Conservation (phyloP, 2,329 filamentous ascomycete species). For the Neospermospora avenae region DNA sequence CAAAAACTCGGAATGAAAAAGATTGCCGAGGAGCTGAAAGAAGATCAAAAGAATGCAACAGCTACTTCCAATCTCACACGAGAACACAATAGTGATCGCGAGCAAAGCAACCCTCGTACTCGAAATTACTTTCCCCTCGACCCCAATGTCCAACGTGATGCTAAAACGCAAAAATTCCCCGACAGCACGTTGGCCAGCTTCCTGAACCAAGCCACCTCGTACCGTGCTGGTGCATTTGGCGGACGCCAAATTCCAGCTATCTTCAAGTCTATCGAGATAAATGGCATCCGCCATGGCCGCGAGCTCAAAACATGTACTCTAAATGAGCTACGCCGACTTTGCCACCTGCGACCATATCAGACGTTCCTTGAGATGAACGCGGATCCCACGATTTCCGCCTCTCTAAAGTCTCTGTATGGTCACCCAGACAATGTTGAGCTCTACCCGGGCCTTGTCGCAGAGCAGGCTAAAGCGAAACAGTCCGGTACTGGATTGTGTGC, state of each 20-base stretch:
- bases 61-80: neutral
- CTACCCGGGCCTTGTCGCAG: conserved; percentile 61
- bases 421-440: conserved; percentile 56
- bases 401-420: conserved; percentile 64
- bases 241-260: conserved; percentile 68
- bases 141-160: neutral
- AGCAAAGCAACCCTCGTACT: neutral
- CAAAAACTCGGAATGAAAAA: neutral
- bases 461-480: conserved; percentile 46
- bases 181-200: neutral
- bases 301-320: conserved; percentile 40
- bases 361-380: conserved; percentile 80
- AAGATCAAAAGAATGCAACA: neutral
- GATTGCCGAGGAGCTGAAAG: neutral
- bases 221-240: conserved; percentile 65
- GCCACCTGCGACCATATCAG: conserved; percentile 68
- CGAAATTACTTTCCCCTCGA: neutral
- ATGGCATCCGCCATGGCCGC: conserved; percentile 74
- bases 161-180: neutral
- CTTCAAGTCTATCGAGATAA: conserved; percentile 70
- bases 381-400: conserved; percentile 64
- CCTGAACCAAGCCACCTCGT: conserved; percentile 57
- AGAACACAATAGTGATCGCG: too few species aligned
- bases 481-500: conserved; percentile 43
- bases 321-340: conserved; percentile 78